A percentile compares a stretch with the other conserved stretches of the same genome.
Evolutionary conservation across 129 eudicot species (phyloP).

Genomic region (Apium graveolens): DNA sequence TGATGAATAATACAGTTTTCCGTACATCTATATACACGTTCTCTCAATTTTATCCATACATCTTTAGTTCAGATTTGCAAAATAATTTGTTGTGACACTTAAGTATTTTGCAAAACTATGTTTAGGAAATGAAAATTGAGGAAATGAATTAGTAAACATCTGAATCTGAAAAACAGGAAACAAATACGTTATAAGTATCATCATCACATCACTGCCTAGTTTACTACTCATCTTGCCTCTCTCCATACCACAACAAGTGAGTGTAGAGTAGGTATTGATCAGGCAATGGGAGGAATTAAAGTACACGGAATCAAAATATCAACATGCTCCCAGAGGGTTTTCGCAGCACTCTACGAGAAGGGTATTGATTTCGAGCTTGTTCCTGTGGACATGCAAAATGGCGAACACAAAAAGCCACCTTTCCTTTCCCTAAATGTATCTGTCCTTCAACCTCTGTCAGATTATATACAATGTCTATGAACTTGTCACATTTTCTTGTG

Average conservation of each 20-base stretch:
- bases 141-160: neutral
- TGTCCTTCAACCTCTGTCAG: too few relatives aligned
- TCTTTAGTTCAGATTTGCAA: too few relatives aligned
- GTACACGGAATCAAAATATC: constrained; percentile 38
- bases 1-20: too few relatives aligned
- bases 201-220: too few relatives aligned
- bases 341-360: constrained; percentile 39
- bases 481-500: too few relatives aligned
- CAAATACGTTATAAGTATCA: neutral
- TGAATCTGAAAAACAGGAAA: neutral
- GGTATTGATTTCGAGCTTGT: constrained; percentile 39
- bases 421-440: constrained; percentile 53
- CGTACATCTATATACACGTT: too few relatives aligned
- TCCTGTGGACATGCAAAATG: constrained; percentile 23
- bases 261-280: neutral
- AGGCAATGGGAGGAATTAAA: constrained; percentile 29
- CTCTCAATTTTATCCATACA: too few relatives aligned
- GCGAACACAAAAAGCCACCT: constrained; percentile 40
- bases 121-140: too few relatives aligned
- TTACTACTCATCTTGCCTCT: neutral
- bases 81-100: too few relatives aligned
- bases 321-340: constrained; percentile 24
- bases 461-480: too few relatives aligned
- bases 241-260: neutral
- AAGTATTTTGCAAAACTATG: too few relatives aligned